These are phyloP conservation scores for Cystoisospora suis DNA, from an alignment of 169 alveolate genomes.

Conservation along the genomic window DNA sequence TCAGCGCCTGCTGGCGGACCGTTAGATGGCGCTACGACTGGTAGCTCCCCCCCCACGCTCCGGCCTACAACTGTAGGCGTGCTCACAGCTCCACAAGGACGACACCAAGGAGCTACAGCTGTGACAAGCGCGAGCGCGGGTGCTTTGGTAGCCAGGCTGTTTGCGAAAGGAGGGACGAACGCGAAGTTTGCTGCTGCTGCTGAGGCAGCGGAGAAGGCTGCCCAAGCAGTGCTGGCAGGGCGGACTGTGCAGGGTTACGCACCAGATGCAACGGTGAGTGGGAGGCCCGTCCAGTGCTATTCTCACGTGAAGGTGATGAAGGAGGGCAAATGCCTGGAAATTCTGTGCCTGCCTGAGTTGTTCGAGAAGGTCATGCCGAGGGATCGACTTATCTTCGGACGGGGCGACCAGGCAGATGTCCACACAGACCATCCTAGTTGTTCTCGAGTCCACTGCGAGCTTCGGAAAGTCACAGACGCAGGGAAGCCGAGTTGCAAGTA, in stretches of 20 bases:
- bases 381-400: slow-evolving; percentile 20
- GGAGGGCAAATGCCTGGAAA: slow-evolving; percentile 19
- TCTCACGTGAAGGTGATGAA: slow-evolving; percentile 34
- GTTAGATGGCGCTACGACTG: background rate
- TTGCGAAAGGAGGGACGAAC: background rate
- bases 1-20: background rate
- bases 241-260: background rate
- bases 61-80: background rate
- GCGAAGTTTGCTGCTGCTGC: background rate
- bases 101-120: background rate
- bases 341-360: slow-evolving; percentile 31
- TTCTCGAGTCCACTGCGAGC: slow-evolving; percentile 36
- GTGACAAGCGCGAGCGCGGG: slow-evolving; percentile 1
- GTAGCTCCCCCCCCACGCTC: background rate
- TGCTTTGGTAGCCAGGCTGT: slow-evolving; percentile 14
- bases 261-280: slow-evolving; percentile 8
- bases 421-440: slow-evolving; percentile 53
- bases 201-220: slow-evolving; percentile 11
- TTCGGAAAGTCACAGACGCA: background rate
- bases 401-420: slow-evolving; percentile 47
- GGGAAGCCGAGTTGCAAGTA: slow-evolving; percentile 1
- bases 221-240: background rate
- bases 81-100: background rate
- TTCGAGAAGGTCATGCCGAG: slow-evolving; percentile 2
- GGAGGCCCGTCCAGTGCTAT: slow-evolving; percentile 3